These are phyloP conservation scores for Dryas octopetala DNA, from an alignment of 306 rosid species.

Conservation along the genomic window DNA sequence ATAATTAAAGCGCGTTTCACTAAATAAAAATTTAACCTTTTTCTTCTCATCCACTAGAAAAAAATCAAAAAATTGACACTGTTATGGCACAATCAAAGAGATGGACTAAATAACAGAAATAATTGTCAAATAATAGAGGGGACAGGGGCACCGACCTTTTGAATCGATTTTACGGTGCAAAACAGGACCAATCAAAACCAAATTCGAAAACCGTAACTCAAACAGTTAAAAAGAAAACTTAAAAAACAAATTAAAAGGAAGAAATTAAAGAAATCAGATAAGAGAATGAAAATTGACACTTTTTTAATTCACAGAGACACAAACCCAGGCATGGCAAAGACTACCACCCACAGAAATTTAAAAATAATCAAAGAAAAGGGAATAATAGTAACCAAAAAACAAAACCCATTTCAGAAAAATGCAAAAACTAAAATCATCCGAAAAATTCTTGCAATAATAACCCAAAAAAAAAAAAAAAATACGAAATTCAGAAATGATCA, in stretches of 20 bases:
- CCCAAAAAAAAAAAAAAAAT: not conserved
- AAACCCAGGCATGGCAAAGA: slow-evolving; percentile 3
- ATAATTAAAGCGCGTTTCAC: not conserved
- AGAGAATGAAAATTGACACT: not conserved
- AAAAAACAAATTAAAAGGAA: not conserved
- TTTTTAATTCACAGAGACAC: slow-evolving; percentile 2
- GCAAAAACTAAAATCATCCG: slow-evolving; percentile 22
- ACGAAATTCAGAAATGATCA: slow-evolving; percentile 7
- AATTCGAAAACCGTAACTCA: not conserved
- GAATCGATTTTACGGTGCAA: not conserved
- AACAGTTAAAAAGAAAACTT: too few species aligned
- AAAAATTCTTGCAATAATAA: not conserved
- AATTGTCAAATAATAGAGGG: not conserved
- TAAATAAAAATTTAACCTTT: not conserved
- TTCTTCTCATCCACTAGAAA: not conserved
- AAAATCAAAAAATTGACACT: not conserved
- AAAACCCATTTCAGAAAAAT: slow-evolving; percentile 16
- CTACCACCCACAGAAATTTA: slow-evolving; percentile 17
- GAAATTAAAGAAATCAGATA: slow-evolving; percentile 3
- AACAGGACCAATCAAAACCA: not conserved
- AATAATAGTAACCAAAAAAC: not conserved
- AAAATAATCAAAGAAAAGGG: not conserved
- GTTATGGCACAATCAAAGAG: slow-evolving; percentile 1
- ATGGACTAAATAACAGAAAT: not conserved
- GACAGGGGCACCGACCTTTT: not conserved